Evolutionary conservation across 768 basidiomycete genomes (phyloP), one percentile per base, ranked within the genome.

Genomic region (Cytidiella melzeri): DNA sequence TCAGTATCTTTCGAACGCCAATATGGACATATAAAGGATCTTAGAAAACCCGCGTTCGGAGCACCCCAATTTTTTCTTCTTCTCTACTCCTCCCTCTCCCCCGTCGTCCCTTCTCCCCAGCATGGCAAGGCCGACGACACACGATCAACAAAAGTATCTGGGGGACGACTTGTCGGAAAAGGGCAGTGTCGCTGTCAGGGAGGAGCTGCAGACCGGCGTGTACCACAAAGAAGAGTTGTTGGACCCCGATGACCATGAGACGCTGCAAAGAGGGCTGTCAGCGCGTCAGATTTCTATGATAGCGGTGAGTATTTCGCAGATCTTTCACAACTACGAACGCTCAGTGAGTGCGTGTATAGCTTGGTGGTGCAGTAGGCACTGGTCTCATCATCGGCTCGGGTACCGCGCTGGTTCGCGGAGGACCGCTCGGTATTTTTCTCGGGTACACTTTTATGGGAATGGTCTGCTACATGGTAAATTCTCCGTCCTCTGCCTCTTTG

Each of bases 321-420:
- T 25, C n/a, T 3, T 19, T 12, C 41, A 26, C 15, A 15, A n/a
- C n/a, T 19, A 20, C 7, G 41, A 10, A n/a, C n/a, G 23, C 4
- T n/a, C 30, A n/a, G 21, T 27, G 21, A 21, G 18, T 12, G 5
- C 24, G 7, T 41, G 21, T 26, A 12, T 19, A 64, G 65, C 63
- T 67, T n/a, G 65, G 65, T 5, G 65, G 65, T 38, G 64, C 65
- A 7, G 57, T 67, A 39, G 65, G 64, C 2, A 67, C 65, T 21
- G 65, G 65, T 44, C 56, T 67, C 18, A 65, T 67, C 47, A 65
- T 67, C 36, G 64, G 69, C 19, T 81, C 79, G 24, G 80, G 79
- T 1, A 80, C 80, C 19, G 81, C 79, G 6, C 66, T 84, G 13
- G 65, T 70, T 37, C 67, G 75, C 47, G 78, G 80, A 42, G 80